Evolutionary conservation across 2,329 filamentous ascomycete genomes (phyloP).

Genomic region (Pseudocercospora pini-densiflorae): DNA sequence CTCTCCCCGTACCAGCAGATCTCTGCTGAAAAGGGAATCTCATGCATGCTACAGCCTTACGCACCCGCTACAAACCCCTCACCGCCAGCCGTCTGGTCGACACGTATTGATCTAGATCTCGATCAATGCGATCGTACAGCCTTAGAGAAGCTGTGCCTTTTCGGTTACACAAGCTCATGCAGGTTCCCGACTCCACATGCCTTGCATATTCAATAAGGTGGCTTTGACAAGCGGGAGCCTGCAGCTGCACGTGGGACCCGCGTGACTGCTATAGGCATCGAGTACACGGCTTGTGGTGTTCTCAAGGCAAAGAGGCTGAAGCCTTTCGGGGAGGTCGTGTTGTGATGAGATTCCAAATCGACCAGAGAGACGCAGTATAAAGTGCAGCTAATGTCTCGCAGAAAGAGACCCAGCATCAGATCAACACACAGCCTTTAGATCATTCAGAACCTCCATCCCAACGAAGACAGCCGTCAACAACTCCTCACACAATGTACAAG

Average conservation of each 20-base stretch:
- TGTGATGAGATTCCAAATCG: background rate
- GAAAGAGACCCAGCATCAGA: background rate
- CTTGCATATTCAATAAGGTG: background rate
- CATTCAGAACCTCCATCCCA: background rate
- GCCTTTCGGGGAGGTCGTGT: background rate
- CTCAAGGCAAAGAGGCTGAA: background rate
- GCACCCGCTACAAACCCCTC: background rate
- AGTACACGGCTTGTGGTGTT: background rate
- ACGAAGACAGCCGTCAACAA: background rate
- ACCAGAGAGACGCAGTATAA: background rate
- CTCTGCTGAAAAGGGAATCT: background rate
- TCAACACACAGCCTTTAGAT: background rate
- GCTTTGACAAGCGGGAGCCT: background rate
- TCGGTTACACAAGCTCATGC: background rate
- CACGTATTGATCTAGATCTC: background rate
- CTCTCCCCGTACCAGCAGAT: background rate
- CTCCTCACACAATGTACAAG: slow-evolving; percentile 1
- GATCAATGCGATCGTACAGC: background rate
- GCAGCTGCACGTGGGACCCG: background rate
- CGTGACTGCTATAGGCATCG: background rate
- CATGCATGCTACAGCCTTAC: slow-evolving; percentile 1
- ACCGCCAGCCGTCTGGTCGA: background rate
- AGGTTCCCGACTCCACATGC: background rate
- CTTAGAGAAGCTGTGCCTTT: background rate
- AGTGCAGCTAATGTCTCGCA: background rate